Conservation (phyloP, 2,329 filamentous ascomycete genomes). For the Dissoconium aciculare region DNA sequence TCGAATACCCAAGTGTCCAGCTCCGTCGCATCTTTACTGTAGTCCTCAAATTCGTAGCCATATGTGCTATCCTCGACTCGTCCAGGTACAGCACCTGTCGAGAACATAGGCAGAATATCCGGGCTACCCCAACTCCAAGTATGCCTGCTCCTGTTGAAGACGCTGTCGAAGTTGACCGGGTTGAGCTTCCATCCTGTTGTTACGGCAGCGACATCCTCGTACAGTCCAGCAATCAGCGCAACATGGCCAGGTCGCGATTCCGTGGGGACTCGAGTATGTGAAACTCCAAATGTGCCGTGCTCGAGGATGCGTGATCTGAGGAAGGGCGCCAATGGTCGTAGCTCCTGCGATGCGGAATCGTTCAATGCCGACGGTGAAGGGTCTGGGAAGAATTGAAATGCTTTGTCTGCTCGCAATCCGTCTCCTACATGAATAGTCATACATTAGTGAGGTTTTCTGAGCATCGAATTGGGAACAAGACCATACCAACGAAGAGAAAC, state of each 20-base stretch:
- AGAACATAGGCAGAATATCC: constrained; percentile 95
- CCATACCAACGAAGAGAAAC: constrained; percentile 74
- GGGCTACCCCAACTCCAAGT: constrained; percentile 99
- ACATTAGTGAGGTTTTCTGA: not conserved
- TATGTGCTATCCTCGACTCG: constrained; percentile 80
- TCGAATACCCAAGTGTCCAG: constrained; percentile 95
- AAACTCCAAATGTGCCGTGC: constrained; percentile 91
- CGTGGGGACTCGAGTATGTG: constrained; percentile 89
- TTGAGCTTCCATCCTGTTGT: constrained; percentile 98
- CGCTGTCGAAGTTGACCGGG: constrained; percentile 94
- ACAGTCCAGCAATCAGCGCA: constrained; percentile 86
- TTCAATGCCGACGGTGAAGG: constrained; percentile 48
- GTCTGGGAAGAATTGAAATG: constrained; percentile 84
- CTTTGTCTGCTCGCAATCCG: constrained; percentile 91
- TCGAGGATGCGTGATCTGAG: constrained; percentile 76
- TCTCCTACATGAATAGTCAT: too few relatives aligned
- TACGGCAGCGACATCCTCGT: constrained; percentile 94
- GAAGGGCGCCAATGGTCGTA: constrained; percentile 76
- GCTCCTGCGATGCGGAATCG: constrained; percentile 36
- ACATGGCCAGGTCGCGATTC: constrained; percentile 95
- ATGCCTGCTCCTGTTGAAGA: constrained; percentile 91
- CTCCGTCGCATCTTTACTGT: constrained; percentile 62
- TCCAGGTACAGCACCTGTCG: constrained; percentile 76
- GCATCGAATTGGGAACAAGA: too few relatives aligned
- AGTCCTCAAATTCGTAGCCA: constrained; percentile 74